phyloP scores from a whole-genome alignment of 2,329 filamentous ascomycete genomes.

The Magnaporthiopsis incrustans region DNA sequence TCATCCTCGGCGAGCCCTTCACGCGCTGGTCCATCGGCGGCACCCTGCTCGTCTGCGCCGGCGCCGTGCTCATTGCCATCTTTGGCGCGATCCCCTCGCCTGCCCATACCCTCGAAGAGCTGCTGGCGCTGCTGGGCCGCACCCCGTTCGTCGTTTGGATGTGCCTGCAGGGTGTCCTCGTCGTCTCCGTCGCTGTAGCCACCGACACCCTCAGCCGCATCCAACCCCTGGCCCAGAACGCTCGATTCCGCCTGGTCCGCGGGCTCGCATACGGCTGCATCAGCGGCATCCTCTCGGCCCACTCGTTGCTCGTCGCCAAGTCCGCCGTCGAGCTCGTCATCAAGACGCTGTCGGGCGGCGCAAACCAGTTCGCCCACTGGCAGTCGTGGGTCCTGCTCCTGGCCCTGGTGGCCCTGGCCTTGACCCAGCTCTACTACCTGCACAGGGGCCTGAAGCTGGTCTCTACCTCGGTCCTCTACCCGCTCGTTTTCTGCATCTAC shows the following conservation, averaged over 20 bases:
- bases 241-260: slow-evolving; percentile 64
- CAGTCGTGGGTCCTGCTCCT: slow-evolving; percentile 89
- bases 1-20: slow-evolving; percentile 89
- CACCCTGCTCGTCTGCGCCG: slow-evolving; percentile 77
- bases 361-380: slow-evolving; percentile 93
- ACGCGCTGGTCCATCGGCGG: slow-evolving; percentile 88
- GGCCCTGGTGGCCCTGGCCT: slow-evolving; percentile 69
- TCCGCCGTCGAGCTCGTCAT: slow-evolving; percentile 93
- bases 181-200: slow-evolving; percentile 57
- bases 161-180: slow-evolving; percentile 66
- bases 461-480: slow-evolving; percentile 92
- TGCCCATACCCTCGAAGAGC: slow-evolving; percentile 76
- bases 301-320: slow-evolving; percentile 88
- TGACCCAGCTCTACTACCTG: slow-evolving; percentile 90
- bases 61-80: slow-evolving; percentile 84
- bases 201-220: slow-evolving; percentile 48
- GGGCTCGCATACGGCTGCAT: slow-evolving; percentile 85
- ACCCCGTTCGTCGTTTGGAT: slow-evolving; percentile 84
- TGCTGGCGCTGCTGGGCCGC: slow-evolving; percentile 66
- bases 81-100: slow-evolving; percentile 94
- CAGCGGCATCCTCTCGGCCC: slow-evolving; percentile 87
- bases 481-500: slow-evolving; percentile 96
- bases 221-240: slow-evolving; percentile 44
- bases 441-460: slow-evolving; percentile 90
- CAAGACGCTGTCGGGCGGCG: slow-evolving; percentile 70